Base-by-base conservation (phyloP, 2,329 filamentous ascomycete genomes). In the Exophiala sideris region DNA sequence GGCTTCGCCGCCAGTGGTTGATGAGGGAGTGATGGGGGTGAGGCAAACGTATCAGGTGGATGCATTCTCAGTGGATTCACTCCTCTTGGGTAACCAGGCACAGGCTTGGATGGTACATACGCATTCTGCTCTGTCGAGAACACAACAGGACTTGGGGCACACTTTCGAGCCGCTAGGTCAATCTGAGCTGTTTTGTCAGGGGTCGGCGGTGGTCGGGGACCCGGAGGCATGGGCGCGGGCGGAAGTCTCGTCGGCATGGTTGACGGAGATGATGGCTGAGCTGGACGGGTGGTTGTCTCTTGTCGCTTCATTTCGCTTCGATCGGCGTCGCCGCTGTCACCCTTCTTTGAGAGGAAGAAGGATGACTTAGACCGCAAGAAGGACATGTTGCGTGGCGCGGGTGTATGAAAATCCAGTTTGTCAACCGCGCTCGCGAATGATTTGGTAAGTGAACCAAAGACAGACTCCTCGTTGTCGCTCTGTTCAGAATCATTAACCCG, bases 391-490 rank as follows among this genome's bases (percentile, higher is more conserved):
- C 42, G 44, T 49, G 50, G 55, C n/a, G 52, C 49, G 10, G 51
- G 45, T n/a, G 55, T 46, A 11, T 58, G 35, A 35, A 61, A 59
- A 44, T 61, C 60, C 10, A 62, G 48, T 41, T 59, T 61, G 32
- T 62, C 60, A 35, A 62, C 58, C 5, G 58, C 60, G 34, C 56
- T 62, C 11, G 58, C 56, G 18, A 63, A 63, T 3, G 61, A 61
- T 47, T 54, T 54, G 32, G 57, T 63, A 29, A 63, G 47, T 12
- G 59, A 63, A 3, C 51, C 55, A 53, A 59, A 55, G 3, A 45
- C 50, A n/a, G 54, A 59, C 18, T 57, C 21, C 20, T n/a, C 57
- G 42, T 49, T 47, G 18, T 59, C 57, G 34, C 48, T 51, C 14
- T 50, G 47, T 35, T 57, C 54, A 39, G 53, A 41, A 39, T 48